Evolutionary conservation across 352 stramenopile species (phyloP).

Genomic region (Lagenidium giganteum): DNA sequence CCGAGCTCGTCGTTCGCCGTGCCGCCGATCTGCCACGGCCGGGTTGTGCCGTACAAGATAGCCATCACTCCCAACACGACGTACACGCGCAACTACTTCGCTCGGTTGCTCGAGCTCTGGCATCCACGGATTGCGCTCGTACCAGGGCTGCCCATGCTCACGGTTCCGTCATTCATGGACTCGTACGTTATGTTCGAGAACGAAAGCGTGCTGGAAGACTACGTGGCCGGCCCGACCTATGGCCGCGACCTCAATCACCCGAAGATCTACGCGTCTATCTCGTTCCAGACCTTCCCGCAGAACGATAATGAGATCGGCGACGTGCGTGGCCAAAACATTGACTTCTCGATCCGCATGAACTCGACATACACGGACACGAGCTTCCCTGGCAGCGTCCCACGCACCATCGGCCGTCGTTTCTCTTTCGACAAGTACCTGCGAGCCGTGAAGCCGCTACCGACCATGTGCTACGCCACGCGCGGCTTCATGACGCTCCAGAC

Average conservation of each 20-base stretch:
- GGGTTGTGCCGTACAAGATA: conserved; percentile 69
- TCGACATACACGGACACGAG: conserved; percentile 33
- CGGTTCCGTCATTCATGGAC: conserved; percentile 45
- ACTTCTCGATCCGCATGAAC: conserved; percentile 67
- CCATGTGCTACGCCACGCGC: conserved; percentile 40
- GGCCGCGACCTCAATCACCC: conserved; percentile 34
- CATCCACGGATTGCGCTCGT: conserved; percentile 55
- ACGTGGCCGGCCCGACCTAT: conserved; percentile 46
- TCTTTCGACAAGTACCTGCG: conserved; percentile 15
- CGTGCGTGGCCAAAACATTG: conserved; percentile 26
- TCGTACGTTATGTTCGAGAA: conserved; percentile 57
- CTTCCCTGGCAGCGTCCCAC: conserved; percentile 34
- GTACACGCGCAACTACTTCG: conserved; percentile 68
- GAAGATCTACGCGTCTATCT: conserved; percentile 65
- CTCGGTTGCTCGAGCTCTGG: conserved; percentile 35
- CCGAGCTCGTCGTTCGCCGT: conserved; percentile 31
- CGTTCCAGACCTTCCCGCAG: conserved; percentile 45
- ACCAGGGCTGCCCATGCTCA: conserved; percentile 35
- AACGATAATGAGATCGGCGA: conserved; percentile 29
- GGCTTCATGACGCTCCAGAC: conserved; percentile 80
- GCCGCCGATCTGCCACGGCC: conserved; percentile 35
- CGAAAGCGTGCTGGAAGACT: conserved; percentile 42
- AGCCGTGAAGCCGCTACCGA: conserved; percentile 17
- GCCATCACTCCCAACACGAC: conserved; percentile 59
- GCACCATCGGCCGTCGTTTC: conserved; percentile 20